Evolutionary conservation across 2,329 filamentous ascomycete species (phyloP).

Genomic region (Cladosporium cucumerinum): DNA sequence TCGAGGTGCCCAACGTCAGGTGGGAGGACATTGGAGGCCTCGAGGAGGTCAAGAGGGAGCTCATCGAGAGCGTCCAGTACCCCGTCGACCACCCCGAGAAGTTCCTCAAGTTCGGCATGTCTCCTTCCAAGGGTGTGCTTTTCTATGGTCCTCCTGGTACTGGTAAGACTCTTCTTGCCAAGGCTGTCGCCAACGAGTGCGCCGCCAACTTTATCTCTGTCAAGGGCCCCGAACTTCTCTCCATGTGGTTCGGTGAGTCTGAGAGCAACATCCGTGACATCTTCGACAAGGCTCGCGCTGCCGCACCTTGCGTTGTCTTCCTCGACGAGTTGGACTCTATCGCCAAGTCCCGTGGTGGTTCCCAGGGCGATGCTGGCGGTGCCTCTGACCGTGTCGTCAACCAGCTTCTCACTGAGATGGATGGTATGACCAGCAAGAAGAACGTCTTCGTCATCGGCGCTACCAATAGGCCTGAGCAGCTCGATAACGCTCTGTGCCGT

Average conservation of each 20-base stretch:
- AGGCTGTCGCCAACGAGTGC: slow-evolving; percentile 98
- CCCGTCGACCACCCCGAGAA: slow-evolving; percentile 99
- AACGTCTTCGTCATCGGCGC: slow-evolving; percentile 99
- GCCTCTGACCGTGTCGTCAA: slow-evolving; percentile 99
- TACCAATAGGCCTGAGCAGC: slow-evolving; percentile 97
- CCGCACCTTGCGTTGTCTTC: slow-evolving; percentile 97
- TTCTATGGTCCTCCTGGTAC: slow-evolving; percentile 99
- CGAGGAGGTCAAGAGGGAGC: slow-evolving; percentile 97
- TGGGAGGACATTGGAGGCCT: slow-evolving; percentile 99
- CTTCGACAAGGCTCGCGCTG: slow-evolving; percentile 98
- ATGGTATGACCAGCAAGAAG: slow-evolving; percentile 99
- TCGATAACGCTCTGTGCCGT: slow-evolving; percentile 96
- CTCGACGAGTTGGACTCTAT: slow-evolving; percentile 98
- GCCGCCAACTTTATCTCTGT: slow-evolving; percentile 99
- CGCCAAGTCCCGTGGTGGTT: slow-evolving; percentile 98
- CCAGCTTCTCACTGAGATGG: slow-evolving; percentile 99
- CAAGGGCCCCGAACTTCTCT: slow-evolving; percentile 96
- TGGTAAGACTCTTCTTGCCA: slow-evolving; percentile 99
- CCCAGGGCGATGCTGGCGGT: slow-evolving; percentile 91
- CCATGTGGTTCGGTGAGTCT: slow-evolving; percentile 99
- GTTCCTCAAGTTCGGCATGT: slow-evolving; percentile 99
- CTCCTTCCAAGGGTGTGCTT: slow-evolving; percentile 93
- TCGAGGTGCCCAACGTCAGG: slow-evolving; percentile 97
- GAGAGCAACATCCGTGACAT: slow-evolving; percentile 99
- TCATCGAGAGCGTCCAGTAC: slow-evolving; percentile 98